Evolutionary conservation across 148 eudicot genomes (phyloP), one percentile per base, ranked within the genome.

Genomic region (Vaccinium vitisidaea): DNA sequence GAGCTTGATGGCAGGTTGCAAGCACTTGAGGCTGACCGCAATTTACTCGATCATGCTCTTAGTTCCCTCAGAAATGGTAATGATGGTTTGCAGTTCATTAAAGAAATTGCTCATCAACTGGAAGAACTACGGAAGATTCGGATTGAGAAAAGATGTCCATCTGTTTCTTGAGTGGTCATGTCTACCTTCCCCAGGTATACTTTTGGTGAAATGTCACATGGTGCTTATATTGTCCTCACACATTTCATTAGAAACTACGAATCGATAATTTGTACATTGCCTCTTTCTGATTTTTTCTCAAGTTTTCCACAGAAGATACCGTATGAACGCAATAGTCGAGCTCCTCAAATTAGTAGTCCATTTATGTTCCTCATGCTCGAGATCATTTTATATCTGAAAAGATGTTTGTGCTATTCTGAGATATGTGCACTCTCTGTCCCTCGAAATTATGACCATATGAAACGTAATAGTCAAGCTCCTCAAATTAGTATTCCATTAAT

Each of bases 1-100:
- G 87, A 86, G 19, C 88, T 90, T 75, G 70, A 83, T 63, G 83
- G 79, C 10, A 84, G 87, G 83, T 86, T 90, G 70, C 49, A 88
- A 80, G 87, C 90, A 75, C 75, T 90, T 50, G 91, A 90, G 77
- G 79, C 82, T 18, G 90, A 88, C 74, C 77, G 75, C n/a, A 80
- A 86, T 75, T 82, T 90, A 23, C 87, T 90, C 23, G 81, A 79
- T 73, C 87, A 86, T 84, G 78, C 84, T 27, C 83, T 85, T 15
- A 81, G 77, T 27, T 56, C 85, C 79, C 77, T 90, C 50, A 85
- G 77, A 32, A 80, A 80, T 83, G 91, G 90, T 48, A 80, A 84
- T 16, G 88, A 84, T 69, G 91, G 91, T 69, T 79, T 84, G 11
- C 56, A 82, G 46, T 83, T 84, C 77, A 80, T 90, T 76, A 85